These are phyloP conservation scores for Zoysia japonica DNA, from an alignment of 176 grass and related monocot genomes.

Conservation along the genomic window DNA sequence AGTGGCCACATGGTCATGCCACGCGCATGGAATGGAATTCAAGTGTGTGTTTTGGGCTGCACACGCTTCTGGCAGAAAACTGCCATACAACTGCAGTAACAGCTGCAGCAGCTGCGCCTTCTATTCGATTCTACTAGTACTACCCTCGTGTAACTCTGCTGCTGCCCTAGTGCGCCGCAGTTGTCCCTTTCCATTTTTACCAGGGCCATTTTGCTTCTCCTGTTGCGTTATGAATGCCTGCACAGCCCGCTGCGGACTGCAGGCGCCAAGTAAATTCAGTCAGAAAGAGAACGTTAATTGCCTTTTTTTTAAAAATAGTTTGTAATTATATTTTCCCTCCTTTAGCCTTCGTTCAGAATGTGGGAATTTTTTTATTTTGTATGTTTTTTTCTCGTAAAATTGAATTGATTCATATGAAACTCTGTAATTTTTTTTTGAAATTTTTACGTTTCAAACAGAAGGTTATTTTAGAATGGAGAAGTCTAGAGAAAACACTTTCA, in stretches of 20 bases:
- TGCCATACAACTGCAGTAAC: neutral
- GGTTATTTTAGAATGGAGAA: too few species aligned
- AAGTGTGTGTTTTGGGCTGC: neutral
- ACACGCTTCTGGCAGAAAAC: neutral
- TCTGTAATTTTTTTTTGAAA: too few species aligned
- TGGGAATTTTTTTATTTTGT: too few species aligned
- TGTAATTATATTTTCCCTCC: too few species aligned
- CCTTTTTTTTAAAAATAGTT: neutral
- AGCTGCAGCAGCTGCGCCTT: neutral
- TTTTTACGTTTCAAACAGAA: too few species aligned
- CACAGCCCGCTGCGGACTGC: constrained; percentile 10
- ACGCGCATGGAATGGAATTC: too few species aligned
- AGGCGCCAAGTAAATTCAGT: constrained; percentile 39
- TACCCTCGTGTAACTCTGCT: neutral
- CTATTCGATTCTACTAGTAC: neutral
- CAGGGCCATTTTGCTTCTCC: neutral
- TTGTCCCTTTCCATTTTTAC: constrained; percentile 14
- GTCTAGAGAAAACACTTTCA: too few species aligned
- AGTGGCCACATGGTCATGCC: neutral
- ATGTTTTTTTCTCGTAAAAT: too few species aligned
- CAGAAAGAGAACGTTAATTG: constrained; percentile 11
- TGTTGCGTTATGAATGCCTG: neutral
- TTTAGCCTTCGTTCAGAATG: too few species aligned
- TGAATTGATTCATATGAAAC: too few species aligned
- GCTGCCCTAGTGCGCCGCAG: neutral